phyloP scores from a whole-genome alignment of 2,329 filamentous ascomycete species.

The Pseudocercospora cruenta region DNA sequence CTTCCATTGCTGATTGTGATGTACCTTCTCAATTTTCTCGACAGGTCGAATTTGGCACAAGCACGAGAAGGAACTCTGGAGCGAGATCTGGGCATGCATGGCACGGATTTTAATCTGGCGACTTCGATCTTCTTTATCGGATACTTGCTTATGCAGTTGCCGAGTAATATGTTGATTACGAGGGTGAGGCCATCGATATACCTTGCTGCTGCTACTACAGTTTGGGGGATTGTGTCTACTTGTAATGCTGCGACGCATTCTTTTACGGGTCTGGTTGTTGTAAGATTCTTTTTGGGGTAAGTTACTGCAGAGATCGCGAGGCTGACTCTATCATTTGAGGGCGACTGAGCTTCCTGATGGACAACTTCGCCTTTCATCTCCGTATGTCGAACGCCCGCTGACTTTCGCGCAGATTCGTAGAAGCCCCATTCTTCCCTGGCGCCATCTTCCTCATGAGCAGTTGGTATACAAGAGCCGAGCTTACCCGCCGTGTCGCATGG shows the following conservation, averaged over 20 bases:
- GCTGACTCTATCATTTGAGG: too few relatives aligned
- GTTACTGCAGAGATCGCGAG: neutral
- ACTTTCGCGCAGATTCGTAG: constrained; percentile 38
- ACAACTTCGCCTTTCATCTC: too few relatives aligned
- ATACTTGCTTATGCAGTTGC: constrained; percentile 65
- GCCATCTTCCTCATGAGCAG: constrained; percentile 53
- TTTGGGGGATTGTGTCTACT: constrained; percentile 46
- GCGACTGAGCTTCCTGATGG: too few relatives aligned
- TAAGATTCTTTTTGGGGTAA: constrained; percentile 51
- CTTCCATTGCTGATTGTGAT: constrained; percentile 71
- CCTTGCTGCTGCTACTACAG: constrained; percentile 52
- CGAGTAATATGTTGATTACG: constrained; percentile 62
- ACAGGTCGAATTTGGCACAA: constrained; percentile 57
- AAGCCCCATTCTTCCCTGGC: constrained; percentile 57
- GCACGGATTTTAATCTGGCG: constrained; percentile 61
- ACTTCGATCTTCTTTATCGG: constrained; percentile 62
- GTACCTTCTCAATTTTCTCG: constrained; percentile 75
- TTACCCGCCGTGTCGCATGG: constrained; percentile 31
- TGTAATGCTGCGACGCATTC: constrained; percentile 52
- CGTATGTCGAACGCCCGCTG: constrained; percentile 21
- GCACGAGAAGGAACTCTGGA: constrained; percentile 60
- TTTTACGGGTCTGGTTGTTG: constrained; percentile 49
- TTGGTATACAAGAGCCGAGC: constrained; percentile 56
- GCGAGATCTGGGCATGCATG: constrained; percentile 57
- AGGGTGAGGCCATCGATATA: constrained; percentile 58